phyloP scores from a whole-genome alignment of 1,139 yeast genomes.

The Debaryomycetaceae sp. region DNA sequence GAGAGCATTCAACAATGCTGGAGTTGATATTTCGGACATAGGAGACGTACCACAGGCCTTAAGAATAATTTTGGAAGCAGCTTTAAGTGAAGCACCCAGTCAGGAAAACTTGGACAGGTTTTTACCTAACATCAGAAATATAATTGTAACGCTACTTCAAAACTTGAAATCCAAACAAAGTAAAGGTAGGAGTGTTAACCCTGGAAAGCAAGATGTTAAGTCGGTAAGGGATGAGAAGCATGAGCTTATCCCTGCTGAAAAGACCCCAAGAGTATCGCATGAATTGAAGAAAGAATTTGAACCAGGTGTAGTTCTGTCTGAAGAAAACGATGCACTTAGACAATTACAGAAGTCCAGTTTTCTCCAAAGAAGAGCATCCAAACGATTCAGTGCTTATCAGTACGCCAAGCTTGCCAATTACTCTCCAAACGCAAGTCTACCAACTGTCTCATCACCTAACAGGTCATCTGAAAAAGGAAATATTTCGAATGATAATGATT shows the following conservation, averaged over 20 bases:
- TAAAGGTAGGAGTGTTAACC: slow-evolving; percentile 38
- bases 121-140: slow-evolving; percentile 81
- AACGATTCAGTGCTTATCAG: slow-evolving; percentile 90
- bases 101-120: slow-evolving; percentile 78
- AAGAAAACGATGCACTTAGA: slow-evolving; percentile 53
- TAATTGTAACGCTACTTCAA: slow-evolving; percentile 77
- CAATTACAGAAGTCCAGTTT: slow-evolving; percentile 80
- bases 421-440: slow-evolving; percentile 24
- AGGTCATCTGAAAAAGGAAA: background rate
- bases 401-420: slow-evolving; percentile 71
- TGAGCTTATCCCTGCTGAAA: background rate
- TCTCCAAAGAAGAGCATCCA: slow-evolving; percentile 85
- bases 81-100: slow-evolving; percentile 82
- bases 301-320: slow-evolving; percentile 1
- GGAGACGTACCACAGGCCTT: slow-evolving; percentile 43
- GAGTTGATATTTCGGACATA: slow-evolving; percentile 42
- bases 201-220: slow-evolving; percentile 15
- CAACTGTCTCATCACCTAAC: slow-evolving; percentile 5
- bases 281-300: background rate
- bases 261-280: background rate
- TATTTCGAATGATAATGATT: background rate
- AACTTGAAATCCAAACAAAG: slow-evolving; percentile 79
- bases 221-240: background rate
- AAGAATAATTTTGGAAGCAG: slow-evolving; percentile 78
- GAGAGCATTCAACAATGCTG: slow-evolving; percentile 42